Evolutionary conservation across 345 rosid genomes (phyloP).

Genomic region (Ricinus communis): DNA sequence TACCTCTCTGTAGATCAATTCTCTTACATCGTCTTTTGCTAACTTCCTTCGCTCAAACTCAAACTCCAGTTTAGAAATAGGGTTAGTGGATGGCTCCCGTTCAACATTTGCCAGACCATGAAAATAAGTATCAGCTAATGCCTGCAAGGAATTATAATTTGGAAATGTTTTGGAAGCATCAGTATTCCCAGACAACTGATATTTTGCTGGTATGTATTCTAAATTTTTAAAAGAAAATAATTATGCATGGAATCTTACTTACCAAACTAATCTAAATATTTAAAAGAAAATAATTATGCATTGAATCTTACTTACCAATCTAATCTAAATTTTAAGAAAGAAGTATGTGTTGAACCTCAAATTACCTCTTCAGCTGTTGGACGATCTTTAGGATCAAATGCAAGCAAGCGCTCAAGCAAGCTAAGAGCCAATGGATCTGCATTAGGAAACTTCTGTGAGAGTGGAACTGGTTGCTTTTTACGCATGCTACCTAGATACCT

Average conservation of each 20-base stretch:
- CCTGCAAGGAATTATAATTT: constrained; percentile 47
- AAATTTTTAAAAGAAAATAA: too few relatives aligned
- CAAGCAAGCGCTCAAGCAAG: constrained; percentile 72
- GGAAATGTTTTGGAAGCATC: constrained; percentile 15
- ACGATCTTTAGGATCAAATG: constrained; percentile 99
- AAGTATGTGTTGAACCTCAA: too few relatives aligned
- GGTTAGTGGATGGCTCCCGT: constrained; percentile 82
- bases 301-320: too few relatives aligned
- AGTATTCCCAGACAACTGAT: background rate
- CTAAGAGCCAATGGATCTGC: constrained; percentile 79
- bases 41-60: constrained; percentile 97
- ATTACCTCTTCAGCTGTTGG: constrained; percentile 83
- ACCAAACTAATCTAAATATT: too few relatives aligned
- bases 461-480: constrained; percentile 77
- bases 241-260: too few relatives aligned
- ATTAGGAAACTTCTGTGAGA: constrained; percentile 77
- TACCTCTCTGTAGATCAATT: constrained; percentile 97
- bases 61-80: constrained; percentile 95
- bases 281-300: too few relatives aligned
- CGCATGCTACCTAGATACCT: constrained; percentile 95
- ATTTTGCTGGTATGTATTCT: background rate
- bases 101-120: constrained; percentile 80
- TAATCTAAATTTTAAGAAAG: too few relatives aligned
- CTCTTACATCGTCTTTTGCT: constrained; percentile 92
- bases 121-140: constrained; percentile 89